These are phyloP conservation scores for Kockovaella imperatae DNA, from an alignment of 768 basidiomycete genomes.

Conservation along the genomic window DNA sequence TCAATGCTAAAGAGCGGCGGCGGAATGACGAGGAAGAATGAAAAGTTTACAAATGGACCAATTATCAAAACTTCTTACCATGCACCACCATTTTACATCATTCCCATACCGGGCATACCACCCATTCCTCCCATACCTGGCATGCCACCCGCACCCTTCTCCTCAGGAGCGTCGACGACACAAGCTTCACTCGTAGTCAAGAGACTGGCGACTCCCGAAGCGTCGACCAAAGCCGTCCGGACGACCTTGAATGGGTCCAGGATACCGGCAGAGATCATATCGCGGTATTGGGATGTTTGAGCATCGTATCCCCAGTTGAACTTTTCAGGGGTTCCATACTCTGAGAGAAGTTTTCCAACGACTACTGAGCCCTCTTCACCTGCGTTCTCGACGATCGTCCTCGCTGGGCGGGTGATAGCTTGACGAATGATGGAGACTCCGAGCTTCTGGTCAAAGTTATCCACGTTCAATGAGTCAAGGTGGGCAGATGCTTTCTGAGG, in stretches of 20 bases:
- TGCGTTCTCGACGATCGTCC: slow-evolving; percentile 85
- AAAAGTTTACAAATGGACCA: too few relatives aligned
- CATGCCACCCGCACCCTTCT: slow-evolving; percentile 57
- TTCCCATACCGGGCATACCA: slow-evolving; percentile 34
- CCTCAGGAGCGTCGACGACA: slow-evolving; percentile 75
- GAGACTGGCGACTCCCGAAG: slow-evolving; percentile 82
- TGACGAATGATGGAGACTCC: slow-evolving; percentile 87
- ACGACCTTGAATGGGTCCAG: slow-evolving; percentile 96
- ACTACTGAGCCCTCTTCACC: slow-evolving; percentile 91
- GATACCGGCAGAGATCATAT: slow-evolving; percentile 91
- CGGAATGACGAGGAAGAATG: too few relatives aligned
- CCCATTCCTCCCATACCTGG: slow-evolving; percentile 56
- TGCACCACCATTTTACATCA: slow-evolving; percentile 18
- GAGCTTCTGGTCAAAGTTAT: slow-evolving; percentile 96
- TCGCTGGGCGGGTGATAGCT: slow-evolving; percentile 71
- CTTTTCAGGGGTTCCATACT: slow-evolving; percentile 47
- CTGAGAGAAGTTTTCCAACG: slow-evolving; percentile 66
- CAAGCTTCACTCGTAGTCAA: slow-evolving; percentile 88
- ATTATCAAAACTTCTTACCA: background rate
- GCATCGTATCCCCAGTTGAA: slow-evolving; percentile 92
- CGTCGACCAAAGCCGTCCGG: slow-evolving; percentile 83
- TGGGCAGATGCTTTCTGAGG: slow-evolving; percentile 43
- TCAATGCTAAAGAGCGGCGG: too few relatives aligned
- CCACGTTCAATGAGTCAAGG: slow-evolving; percentile 61
- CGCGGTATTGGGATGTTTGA: slow-evolving; percentile 79